Evolutionary conservation across 495 filamentous ascomycete genomes (phyloP), one percentile per base, ranked within the genome.

Genomic region (Astrocystis sublimbata): DNA sequence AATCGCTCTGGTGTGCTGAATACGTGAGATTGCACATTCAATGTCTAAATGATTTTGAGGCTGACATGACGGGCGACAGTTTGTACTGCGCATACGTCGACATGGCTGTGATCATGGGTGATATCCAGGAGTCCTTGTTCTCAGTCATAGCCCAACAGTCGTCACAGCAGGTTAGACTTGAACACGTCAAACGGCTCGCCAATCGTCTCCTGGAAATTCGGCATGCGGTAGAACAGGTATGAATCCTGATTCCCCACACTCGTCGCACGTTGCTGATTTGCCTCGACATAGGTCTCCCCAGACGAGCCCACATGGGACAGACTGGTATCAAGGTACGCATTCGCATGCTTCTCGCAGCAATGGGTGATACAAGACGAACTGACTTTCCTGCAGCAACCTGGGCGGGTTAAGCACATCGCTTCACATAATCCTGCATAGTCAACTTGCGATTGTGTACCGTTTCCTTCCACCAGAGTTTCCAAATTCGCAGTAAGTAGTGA

Each of bases 381-480:
- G 2, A 58, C 55, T n/a, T 58, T 15, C 10, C 12, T 6, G 1
- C 28, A 59, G 56, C 4, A 36, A 59, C 30, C 15, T 17, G 7
- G 56, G 56, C 4, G 43, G 55, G 9, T 36, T 59, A 49, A 40
- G 28, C 21, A 38, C 43, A 2, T 17, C 43, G 7, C 30, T 59
- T 13, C n/a, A 59, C 21, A 40, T 59, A 15, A 13, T 59, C 31
- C 23, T 59, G 28, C 43, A 59, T 33, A 49, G 42, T 8, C 56
- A 59, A 24, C 65, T 86, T 64, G 82, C 84, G 0, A 71, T 90
- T 45, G 80, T 88, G 17, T 86, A 89, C 70, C 80, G 86, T 50
- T 86, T 86, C 40, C 81, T 87, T 4, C 85, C 85, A 0, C 58
- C 67, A 4, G 69, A 56, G 38, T 63, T 40, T 21, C 1, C 21